Evolutionary conservation across 768 basidiomycete species (phyloP).

Genomic region (Paxillus involutus): DNA sequence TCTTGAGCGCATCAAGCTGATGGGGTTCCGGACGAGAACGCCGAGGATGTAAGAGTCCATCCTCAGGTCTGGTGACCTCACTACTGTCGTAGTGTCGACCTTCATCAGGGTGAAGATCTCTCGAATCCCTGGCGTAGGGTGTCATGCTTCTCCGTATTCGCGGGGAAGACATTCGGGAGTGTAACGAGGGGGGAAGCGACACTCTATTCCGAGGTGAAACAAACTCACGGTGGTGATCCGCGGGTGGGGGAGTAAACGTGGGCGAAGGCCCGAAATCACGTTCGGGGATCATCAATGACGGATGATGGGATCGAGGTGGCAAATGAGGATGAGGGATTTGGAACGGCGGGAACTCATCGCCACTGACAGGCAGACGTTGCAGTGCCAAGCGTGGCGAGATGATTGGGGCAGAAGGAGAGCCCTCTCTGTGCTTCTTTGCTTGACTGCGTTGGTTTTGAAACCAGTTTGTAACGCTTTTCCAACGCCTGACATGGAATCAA

Average conservation of each 20-base stretch:
- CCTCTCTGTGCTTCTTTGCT: slow-evolving; percentile 69
- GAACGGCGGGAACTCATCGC: slow-evolving; percentile 8
- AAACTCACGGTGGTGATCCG: slow-evolving; percentile 15
- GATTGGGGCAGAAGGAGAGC: slow-evolving; percentile 31
- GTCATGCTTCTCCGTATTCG: slow-evolving; percentile 26
- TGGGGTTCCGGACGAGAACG: slow-evolving; percentile 78
- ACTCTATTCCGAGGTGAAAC: slow-evolving; percentile 28
- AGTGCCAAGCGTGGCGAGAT: slow-evolving; percentile 5
- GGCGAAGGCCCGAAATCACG: slow-evolving; percentile 14
- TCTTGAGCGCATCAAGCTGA: slow-evolving; percentile 75
- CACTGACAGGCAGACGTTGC: slow-evolving; percentile 15
- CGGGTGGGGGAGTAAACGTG: slow-evolving; percentile 10
- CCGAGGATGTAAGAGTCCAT: slow-evolving; percentile 52
- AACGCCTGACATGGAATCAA: slow-evolving; percentile 52
- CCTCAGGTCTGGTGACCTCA: slow-evolving; percentile 23
- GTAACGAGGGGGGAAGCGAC: slow-evolving; percentile 30
- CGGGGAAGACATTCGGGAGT: slow-evolving; percentile 28
- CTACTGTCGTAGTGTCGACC: slow-evolving; percentile 20
- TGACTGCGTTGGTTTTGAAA: slow-evolving; percentile 84
- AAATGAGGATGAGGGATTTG: slow-evolving; percentile 12
- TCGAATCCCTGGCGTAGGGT: slow-evolving; percentile 27
- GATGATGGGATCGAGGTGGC: slow-evolving; percentile 30
- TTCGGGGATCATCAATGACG: slow-evolving; percentile 27
- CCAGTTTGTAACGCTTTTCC: slow-evolving; percentile 83
- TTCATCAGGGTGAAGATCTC: slow-evolving; percentile 27